Evolutionary conservation across 2,329 filamentous ascomycete species (phyloP), one percentile per base, ranked within the genome.

Genomic region (Aspergillus sp.): DNA sequence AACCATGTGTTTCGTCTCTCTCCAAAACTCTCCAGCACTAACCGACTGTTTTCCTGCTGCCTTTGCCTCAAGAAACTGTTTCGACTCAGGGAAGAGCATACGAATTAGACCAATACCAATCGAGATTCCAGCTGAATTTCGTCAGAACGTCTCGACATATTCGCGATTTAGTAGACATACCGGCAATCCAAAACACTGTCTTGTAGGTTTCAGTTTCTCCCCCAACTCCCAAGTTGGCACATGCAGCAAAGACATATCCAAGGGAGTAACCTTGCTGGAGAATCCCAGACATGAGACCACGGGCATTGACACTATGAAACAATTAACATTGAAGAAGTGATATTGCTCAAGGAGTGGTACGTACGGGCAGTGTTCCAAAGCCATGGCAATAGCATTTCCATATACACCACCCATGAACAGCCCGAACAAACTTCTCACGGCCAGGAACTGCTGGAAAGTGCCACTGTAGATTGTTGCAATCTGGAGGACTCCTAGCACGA

Each of bases 371-470:
- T 91, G 89, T 69, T 92, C 89, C 8, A 92, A 78, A 0, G 89
- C 88, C 85, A 90, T 92, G 48, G 88, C 88, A 44, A 90, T 87
- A 36, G 89, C 88, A 66, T 91, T 90, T 36, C 89, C 89, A 71
- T 91, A 91, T 12, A 92, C 86, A 64, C 89, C 89, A 38, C 89
- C 89, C 89, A 92, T 92, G 73, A 90, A 90, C 12, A 92, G 77
- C 18, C 89, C 89, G 65, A 91, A 92, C 12, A 91, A 74, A 60
- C 85, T 84, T 50, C 89, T 81, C 1, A 91, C 88, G 8, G 85
- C 89, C n/a, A 92, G 76, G 71, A 93, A 93, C 66, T 90, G 84
- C 54, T 82, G 72, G 70, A 91, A 95, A 0, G 87, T 92, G 0
- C 71, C 66, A 68, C 85, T 84, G 75, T 91, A 95, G 64, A 91